Base-by-base conservation (phyloP, 805 yeast genomes). In the Lachancea quebecensis region DNA sequence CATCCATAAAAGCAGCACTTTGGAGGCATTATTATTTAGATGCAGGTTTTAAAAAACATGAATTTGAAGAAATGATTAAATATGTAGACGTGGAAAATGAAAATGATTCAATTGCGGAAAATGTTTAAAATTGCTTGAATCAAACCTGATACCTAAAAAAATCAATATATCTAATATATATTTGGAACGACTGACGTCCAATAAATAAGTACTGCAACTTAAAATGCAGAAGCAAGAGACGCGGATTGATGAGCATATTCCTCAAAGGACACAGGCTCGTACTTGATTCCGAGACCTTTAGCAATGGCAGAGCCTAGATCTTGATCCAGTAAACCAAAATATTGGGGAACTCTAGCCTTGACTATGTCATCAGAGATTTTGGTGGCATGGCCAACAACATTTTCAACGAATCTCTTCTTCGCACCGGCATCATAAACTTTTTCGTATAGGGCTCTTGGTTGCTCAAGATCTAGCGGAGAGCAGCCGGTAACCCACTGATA, bases 391-490 rank as follows among this genome's bases (percentile, higher is more conserved):
- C 68, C 69, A 10, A 64, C 63, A 27, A 72, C 58, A 46, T 69
- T 70, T 25, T 64, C 58, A 33, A 69, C 56, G 50, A 72, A 63
- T 38, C 57, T 60, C 38, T 58, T 50, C 52, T 63, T 65, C 16
- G 58, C 63, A 10, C 56, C 59, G 9, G 59, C 68, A 44, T 49
- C 55, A 49, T 51, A 71, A 1, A 72, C 73, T 44, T 65, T 66
- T 43, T 63, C 66, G 51, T 71, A 73, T 46, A 72, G 55, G 0
- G 58, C 66, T 54, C 75, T 62, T 41, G 77, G 75, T 51, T 73
- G 77, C 52, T 73, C 77, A 31, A 71, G 55, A 56, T 73, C 78
- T 18, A 69, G 54, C 40, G 71, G 74, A 28, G 67, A 56, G 17
- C 71, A 54, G 12, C 76, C 75, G 30, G 67, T 64, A 45, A 70